Conservation (phyloP, 805 yeast genomes). For the Candida loeiensis region DNA sequence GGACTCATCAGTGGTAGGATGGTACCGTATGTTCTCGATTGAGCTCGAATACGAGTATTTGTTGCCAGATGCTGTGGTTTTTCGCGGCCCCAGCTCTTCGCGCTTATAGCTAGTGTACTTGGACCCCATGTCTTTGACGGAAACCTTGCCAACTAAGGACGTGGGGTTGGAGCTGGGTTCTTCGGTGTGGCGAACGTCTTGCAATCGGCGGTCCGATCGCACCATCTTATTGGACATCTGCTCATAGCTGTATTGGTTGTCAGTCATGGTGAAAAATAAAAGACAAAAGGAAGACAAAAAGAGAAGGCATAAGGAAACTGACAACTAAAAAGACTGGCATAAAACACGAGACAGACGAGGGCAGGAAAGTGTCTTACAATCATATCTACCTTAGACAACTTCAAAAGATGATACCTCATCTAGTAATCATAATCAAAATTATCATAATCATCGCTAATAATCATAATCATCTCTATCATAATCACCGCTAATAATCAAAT, state of each 20-base stretch:
- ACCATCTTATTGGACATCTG: conserved; percentile 78
- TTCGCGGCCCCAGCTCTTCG: not conserved
- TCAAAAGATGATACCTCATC: too few species aligned
- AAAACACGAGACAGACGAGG: too few species aligned
- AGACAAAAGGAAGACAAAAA: too few species aligned
- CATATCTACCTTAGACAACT: too few species aligned
- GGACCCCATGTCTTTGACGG: conserved; percentile 68
- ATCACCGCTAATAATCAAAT: too few species aligned
- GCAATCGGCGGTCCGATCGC: conserved; percentile 30
- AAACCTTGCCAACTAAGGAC: conserved; percentile 67
- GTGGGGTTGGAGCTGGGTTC: conserved; percentile 60
- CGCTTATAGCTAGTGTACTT: conserved; percentile 22
- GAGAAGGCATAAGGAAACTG: too few species aligned
- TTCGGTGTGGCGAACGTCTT: conserved; percentile 26
- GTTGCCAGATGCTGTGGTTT: conserved; percentile 5
- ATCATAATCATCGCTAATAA: too few species aligned
- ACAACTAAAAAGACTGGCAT: too few species aligned
- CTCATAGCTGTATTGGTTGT: conserved; percentile 51
- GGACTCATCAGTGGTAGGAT: conserved; percentile 57
- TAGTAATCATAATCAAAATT: too few species aligned
- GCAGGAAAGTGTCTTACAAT: too few species aligned
- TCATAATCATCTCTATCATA: too few species aligned
- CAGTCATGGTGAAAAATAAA: too few species aligned
- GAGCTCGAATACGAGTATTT: conserved; percentile 11
- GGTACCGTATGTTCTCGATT: conserved; percentile 42